Conservation (phyloP, 306 rosid genomes). For the Glycine latifolia region DNA sequence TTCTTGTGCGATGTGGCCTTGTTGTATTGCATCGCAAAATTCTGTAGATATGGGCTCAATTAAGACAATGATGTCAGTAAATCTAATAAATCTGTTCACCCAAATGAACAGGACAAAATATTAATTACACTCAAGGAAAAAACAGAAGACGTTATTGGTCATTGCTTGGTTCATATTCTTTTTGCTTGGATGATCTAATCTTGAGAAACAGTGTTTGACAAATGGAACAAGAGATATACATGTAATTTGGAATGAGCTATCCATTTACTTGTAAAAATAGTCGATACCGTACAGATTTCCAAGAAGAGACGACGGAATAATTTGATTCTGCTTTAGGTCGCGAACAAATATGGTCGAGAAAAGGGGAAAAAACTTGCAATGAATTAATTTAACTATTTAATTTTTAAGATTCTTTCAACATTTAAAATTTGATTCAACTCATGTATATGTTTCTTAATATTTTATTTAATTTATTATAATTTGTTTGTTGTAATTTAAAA, state of each 20-base stretch:
- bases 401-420: no score
- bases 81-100: conserved; percentile 30
- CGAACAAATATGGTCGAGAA: no score
- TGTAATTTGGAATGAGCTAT: no score
- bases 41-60: conserved; percentile 44
- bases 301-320: neutral
- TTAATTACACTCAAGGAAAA: conserved; percentile 13
- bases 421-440: no score
- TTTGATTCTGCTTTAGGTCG: no score
- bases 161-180: neutral
- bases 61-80: conserved; percentile 31
- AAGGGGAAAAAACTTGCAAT: neutral
- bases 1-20: conserved; percentile 45
- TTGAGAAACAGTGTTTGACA: neutral
- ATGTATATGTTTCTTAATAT: no score
- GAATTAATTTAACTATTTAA: neutral
- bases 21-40: conserved; percentile 43
- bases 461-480: no score
- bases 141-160: neutral
- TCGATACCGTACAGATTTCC: neutral
- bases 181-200: neutral
- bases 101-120: conserved; percentile 32
- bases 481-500: no score
- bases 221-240: neutral
- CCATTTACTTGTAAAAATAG: neutral